Evolutionary conservation across 2,329 filamentous ascomycete species (phyloP).

Genomic region (Echinosphaeria canescens): DNA sequence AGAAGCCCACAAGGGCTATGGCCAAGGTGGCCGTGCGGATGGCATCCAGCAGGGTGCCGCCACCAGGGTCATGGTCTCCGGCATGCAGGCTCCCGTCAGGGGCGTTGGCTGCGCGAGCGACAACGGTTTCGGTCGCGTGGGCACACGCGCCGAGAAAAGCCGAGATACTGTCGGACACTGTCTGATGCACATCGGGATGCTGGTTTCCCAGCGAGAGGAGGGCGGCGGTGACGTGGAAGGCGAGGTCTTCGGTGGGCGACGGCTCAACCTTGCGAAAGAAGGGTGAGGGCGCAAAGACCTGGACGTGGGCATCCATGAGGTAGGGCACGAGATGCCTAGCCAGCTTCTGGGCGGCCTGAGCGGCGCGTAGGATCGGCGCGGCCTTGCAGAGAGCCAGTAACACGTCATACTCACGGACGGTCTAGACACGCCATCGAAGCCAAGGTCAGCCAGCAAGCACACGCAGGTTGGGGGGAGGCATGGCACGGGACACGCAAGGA

Average conservation of each 20-base stretch:
- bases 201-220: conserved; percentile 62
- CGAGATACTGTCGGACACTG: conserved; percentile 43
- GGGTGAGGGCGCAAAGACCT: conserved; percentile 59
- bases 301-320: conserved; percentile 63
- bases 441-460: no score
- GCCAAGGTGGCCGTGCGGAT: conserved; percentile 53
- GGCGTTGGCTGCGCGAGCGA: conserved; percentile 29
- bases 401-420: conserved; percentile 77
- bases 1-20: conserved; percentile 74
- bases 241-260: conserved; percentile 71
- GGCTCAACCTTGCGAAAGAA: conserved; percentile 68
- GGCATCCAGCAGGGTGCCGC: conserved; percentile 41
- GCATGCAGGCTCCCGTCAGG: conserved; percentile 31
- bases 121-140: conserved; percentile 31
- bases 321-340: conserved; percentile 66
- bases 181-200: conserved; percentile 45
- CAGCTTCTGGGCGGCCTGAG: conserved; percentile 56
- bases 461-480: no score
- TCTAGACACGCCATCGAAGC: conserved; percentile 23
- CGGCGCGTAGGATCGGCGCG: conserved; percentile 49
- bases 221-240: conserved; percentile 58
- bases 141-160: conserved; percentile 53
- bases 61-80: conserved; percentile 31
- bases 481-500: no score
- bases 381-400: conserved; percentile 82